phyloP scores from a whole-genome alignment of 768 basidiomycete species.

The Paxillus involutus region DNA sequence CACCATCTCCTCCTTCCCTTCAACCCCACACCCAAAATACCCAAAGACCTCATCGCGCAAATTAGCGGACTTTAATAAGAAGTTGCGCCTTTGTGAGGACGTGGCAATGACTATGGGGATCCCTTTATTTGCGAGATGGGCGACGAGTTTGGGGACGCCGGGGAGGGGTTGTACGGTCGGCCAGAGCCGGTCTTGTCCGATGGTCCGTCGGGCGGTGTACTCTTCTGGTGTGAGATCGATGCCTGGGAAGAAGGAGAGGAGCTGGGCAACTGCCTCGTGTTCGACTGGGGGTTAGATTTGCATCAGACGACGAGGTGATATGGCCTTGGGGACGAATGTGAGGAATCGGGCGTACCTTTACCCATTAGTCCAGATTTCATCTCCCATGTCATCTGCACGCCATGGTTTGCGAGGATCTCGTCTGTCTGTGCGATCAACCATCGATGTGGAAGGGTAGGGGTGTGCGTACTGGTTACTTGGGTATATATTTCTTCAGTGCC shows the following conservation, averaged over 20 bases:
- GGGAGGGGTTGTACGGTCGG: constrained; percentile 72
- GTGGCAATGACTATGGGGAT: constrained; percentile 85
- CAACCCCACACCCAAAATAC: constrained; percentile 22
- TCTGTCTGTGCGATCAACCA: constrained; percentile 40
- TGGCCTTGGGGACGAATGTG: neutral
- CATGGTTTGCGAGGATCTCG: constrained; percentile 68
- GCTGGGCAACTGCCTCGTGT: constrained; percentile 58
- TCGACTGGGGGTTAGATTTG: constrained; percentile 48
- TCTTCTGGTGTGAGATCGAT: constrained; percentile 62
- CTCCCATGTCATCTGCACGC: constrained; percentile 82
- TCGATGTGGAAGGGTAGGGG: neutral
- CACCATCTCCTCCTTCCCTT: constrained; percentile 43
- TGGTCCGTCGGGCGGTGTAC: constrained; percentile 57
- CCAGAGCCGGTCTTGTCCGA: constrained; percentile 64
- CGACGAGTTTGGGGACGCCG: constrained; percentile 66
- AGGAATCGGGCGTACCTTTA: constrained; percentile 49
- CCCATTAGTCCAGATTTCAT: constrained; percentile 91
- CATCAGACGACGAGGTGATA: neutral
- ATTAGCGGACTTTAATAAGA: constrained; percentile 65
- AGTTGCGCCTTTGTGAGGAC: constrained; percentile 65
- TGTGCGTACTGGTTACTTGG: constrained; percentile 66
- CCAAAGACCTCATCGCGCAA: constrained; percentile 55
- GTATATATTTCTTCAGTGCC: constrained; percentile 79
- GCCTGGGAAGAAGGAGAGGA: constrained; percentile 76
- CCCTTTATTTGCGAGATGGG: constrained; percentile 62